These are phyloP conservation scores for Saksenaea vasiformis DNA, from an alignment of 371 early-diverging fungal species.

Conservation along the genomic window DNA sequence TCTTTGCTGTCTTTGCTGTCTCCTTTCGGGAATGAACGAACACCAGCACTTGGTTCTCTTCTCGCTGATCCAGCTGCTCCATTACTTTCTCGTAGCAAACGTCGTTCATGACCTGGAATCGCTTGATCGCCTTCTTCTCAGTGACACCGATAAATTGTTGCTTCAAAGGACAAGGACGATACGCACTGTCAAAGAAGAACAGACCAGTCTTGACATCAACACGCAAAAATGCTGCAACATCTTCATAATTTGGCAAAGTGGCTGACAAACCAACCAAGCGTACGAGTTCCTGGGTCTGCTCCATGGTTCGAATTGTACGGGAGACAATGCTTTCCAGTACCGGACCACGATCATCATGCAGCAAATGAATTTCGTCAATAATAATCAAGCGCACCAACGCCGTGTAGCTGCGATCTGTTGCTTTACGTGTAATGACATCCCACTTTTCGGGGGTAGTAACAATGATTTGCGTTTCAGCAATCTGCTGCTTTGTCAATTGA, in stretches of 20 bases:
- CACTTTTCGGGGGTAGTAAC: slow-evolving; percentile 99
- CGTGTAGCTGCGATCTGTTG: slow-evolving; percentile 91
- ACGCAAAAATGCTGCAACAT: slow-evolving; percentile 96
- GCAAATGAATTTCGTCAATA: slow-evolving; percentile 99
- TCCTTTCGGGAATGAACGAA: slow-evolving; percentile 98
- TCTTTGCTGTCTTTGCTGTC: slow-evolving; percentile 93
- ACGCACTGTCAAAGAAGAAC: slow-evolving; percentile 93
- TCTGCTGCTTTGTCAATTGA: slow-evolving; percentile 93
- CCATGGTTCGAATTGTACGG: slow-evolving; percentile 89
- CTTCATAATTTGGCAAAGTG: slow-evolving; percentile 98
- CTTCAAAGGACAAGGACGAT: slow-evolving; percentile 94
- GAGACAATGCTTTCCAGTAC: slow-evolving; percentile 97
- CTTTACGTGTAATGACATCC: slow-evolving; percentile 99
- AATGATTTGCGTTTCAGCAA: slow-evolving; percentile 95
- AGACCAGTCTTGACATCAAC: slow-evolving; percentile 82
- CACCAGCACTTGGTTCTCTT: slow-evolving; percentile 92
- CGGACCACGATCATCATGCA: slow-evolving; percentile 99
- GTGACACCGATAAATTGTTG: slow-evolving; percentile 96
- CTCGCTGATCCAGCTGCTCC: slow-evolving; percentile 76
- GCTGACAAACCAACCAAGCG: slow-evolving; percentile 98
- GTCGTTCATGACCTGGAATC: slow-evolving; percentile 95
- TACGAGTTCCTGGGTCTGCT: slow-evolving; percentile 87
- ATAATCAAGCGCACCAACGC: slow-evolving; percentile 92
- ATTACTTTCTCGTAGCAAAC: slow-evolving; percentile 91
- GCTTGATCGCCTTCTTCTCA: slow-evolving; percentile 93